Conservation (phyloP, 768 basidiomycete genomes). For the Termitomyces sp. region DNA sequence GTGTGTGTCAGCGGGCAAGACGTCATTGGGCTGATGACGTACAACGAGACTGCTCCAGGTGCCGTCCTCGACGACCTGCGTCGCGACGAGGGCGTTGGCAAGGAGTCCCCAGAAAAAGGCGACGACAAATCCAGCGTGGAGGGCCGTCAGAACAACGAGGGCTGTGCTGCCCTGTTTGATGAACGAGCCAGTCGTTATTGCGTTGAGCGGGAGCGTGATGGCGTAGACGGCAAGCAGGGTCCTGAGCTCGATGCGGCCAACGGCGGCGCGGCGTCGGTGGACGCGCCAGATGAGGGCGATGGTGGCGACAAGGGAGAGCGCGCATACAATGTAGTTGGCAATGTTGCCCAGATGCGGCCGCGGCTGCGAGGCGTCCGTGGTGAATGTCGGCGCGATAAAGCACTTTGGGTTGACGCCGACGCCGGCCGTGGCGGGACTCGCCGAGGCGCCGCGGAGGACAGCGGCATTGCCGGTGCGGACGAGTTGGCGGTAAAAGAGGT, state of each 20-base stretch:
- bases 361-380: slow-evolving; percentile 33
- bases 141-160: slow-evolving; percentile 63
- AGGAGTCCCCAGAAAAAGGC: slow-evolving; percentile 77
- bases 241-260: slow-evolving; percentile 78
- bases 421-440: slow-evolving; percentile 49
- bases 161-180: slow-evolving; percentile 71
- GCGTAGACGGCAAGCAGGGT: slow-evolving; percentile 62
- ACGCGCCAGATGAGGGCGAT: slow-evolving; percentile 50
- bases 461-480: slow-evolving; percentile 31
- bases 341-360: slow-evolving; percentile 57
- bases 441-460: slow-evolving; percentile 34
- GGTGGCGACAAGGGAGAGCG: slow-evolving; percentile 61
- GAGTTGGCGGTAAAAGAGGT: slow-evolving; percentile 84
- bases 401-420: slow-evolving; percentile 82
- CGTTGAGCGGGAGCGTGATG: slow-evolving; percentile 70
- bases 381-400: slow-evolving; percentile 61
- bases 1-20: neutral
- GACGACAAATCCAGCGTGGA: slow-evolving; percentile 75
- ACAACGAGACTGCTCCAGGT: slow-evolving; percentile 67
- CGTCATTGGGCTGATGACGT: too few species aligned
- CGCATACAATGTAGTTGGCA: slow-evolving; percentile 81
- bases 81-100: slow-evolving; percentile 71
- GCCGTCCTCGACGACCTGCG: slow-evolving; percentile 93
- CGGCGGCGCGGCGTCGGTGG: slow-evolving; percentile 76
- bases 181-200: slow-evolving; percentile 75